A percentile compares a stretch with the other conserved stretches of the same genome.
Conservation (phyloP, 2,329 filamentous ascomycete genomes). For the Microsporum canis region DNA sequence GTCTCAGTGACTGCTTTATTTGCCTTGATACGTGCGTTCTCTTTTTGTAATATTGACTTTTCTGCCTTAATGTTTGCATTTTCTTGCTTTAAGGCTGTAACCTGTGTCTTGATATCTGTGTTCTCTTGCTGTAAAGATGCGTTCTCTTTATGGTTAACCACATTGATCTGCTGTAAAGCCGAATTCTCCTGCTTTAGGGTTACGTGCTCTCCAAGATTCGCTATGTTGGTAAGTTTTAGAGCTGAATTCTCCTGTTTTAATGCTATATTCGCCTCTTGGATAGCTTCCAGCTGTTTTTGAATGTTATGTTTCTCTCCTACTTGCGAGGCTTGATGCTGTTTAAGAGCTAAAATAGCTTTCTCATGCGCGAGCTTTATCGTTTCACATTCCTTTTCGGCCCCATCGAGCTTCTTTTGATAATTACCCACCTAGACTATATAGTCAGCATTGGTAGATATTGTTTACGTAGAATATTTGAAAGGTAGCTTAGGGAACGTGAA, state of each 20-base stretch:
- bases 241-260: neutral
- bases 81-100: neutral
- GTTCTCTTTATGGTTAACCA: neutral
- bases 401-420: constrained; percentile 14
- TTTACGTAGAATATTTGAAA: neutral
- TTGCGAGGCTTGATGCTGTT: constrained; percentile 11
- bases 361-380: constrained; percentile 15
- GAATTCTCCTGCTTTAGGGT: neutral
- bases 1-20: neutral
- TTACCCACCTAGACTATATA: neutral
- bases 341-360: constrained; percentile 17
- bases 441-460: neutral
- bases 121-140: neutral
- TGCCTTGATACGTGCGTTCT: neutral
- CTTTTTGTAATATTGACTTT: no score
- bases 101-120: neutral
- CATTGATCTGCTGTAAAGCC: neutral
- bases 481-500: neutral
- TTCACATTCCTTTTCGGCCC: constrained; percentile 14
- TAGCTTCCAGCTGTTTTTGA: neutral
- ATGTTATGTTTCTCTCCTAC: constrained; percentile 1
- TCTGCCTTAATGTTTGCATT: neutral
- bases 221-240: neutral
- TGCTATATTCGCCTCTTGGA: neutral
- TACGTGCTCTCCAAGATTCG: constrained; percentile 6